Evolutionary conservation across 352 stramenopile species (phyloP).

Genomic region (Phytophthora sp.): DNA sequence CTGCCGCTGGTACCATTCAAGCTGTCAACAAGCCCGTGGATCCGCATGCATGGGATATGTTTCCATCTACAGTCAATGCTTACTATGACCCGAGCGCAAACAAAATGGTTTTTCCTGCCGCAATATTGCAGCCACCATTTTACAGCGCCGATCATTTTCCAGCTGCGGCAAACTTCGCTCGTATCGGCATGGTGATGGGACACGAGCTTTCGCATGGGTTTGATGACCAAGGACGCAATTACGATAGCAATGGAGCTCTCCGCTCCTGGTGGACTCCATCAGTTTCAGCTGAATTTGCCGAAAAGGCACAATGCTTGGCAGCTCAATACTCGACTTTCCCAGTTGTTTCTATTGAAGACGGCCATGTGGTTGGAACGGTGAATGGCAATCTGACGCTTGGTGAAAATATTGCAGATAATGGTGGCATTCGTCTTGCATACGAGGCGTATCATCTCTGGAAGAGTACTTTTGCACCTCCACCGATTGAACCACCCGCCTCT

Average conservation of each 20-base stretch:
- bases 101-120: constrained; percentile 94
- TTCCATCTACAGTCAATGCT: constrained; percentile 92
- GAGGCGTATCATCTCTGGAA: constrained; percentile 81
- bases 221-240: constrained; percentile 93
- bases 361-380: constrained; percentile 57
- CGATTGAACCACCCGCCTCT: constrained; percentile 2
- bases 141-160: constrained; percentile 82
- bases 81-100: constrained; percentile 73
- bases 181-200: constrained; percentile 93
- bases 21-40: constrained; percentile 56
- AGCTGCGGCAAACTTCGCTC: constrained; percentile 91
- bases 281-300: constrained; percentile 53
- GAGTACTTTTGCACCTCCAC: constrained; percentile 21
- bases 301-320: constrained; percentile 61
- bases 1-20: constrained; percentile 33
- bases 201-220: constrained; percentile 96
- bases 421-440: constrained; percentile 84
- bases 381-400: constrained; percentile 92
- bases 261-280: constrained; percentile 91
- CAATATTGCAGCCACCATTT: constrained; percentile 91
- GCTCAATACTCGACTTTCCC: constrained; percentile 69
- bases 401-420: constrained; percentile 94
- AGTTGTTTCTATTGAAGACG: constrained; percentile 42
- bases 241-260: constrained; percentile 84
- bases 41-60: constrained; percentile 85